These are phyloP conservation scores for Paecilomyces variotii DNA, from an alignment of 2,329 filamentous ascomycete species.

Conservation along the genomic window DNA sequence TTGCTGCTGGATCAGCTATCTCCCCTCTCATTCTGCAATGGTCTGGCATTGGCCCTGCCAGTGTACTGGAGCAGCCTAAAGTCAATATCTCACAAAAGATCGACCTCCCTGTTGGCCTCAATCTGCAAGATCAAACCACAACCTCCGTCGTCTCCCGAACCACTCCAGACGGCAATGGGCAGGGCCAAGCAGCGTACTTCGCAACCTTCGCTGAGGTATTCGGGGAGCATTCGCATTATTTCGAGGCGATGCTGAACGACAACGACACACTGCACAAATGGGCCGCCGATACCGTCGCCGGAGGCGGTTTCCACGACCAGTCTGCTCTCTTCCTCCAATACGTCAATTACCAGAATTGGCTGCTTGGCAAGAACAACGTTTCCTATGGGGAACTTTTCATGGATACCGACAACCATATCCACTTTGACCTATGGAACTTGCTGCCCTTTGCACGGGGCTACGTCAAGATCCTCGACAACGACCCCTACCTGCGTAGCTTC, in stretches of 20 bases:
- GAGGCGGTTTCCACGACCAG: constrained; percentile 18
- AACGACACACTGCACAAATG: constrained; percentile 15
- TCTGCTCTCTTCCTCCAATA: constrained; percentile 18
- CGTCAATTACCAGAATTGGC: constrained; percentile 19
- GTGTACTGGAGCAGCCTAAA: too few species aligned
- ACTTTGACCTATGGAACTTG: constrained; percentile 21
- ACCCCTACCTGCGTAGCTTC: constrained; percentile 17
- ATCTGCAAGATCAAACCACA: constrained; percentile 23
- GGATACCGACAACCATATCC: constrained; percentile 15
- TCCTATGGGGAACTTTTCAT: constrained; percentile 20
- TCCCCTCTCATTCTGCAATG: constrained; percentile 19
- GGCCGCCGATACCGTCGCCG: constrained; percentile 17
- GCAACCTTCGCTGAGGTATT: constrained; percentile 20
- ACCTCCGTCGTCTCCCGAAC: constrained; percentile 11
- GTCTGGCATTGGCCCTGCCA: constrained; percentile 17
- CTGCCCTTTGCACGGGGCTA: constrained; percentile 22
- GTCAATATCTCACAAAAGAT: constrained; percentile 11
- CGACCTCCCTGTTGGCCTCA: constrained; percentile 21
- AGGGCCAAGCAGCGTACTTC: constrained; percentile 20
- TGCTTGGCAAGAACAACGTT: constrained; percentile 16
- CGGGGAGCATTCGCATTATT: constrained; percentile 11
- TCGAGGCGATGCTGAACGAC: constrained; percentile 13
- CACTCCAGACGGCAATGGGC: constrained; percentile 8
- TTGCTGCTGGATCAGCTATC: constrained; percentile 19
- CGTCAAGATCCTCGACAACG: constrained; percentile 13